phyloP scores from a whole-genome alignment of 768 basidiomycete species.

The Phylloporus sp. region DNA sequence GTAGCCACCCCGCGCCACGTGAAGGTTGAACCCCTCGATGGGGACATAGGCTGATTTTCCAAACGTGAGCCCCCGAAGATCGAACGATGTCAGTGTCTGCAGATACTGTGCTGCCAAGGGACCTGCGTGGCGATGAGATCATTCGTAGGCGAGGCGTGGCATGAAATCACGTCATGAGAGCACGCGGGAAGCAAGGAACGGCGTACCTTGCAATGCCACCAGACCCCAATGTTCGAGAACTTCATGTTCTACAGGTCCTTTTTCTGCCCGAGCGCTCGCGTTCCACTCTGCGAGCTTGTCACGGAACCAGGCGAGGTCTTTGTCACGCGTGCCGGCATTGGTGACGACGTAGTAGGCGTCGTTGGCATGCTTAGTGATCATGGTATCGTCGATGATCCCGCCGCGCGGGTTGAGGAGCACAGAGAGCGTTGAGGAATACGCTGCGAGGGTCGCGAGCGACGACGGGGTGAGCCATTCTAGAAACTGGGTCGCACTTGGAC shows the following conservation, averaged over 20 bases:
- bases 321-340: conserved; percentile 83
- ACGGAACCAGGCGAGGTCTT: conserved; percentile 77
- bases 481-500: conserved; percentile 72
- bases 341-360: conserved; percentile 93
- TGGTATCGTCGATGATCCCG: conserved; percentile 94
- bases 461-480: conserved; percentile 90
- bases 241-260: conserved; percentile 73
- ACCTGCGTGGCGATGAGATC: conserved; percentile 39
- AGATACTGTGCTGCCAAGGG: conserved; percentile 80
- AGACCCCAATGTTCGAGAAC: conserved; percentile 83
- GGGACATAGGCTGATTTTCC: conserved; percentile 80
- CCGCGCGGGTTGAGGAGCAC: conserved; percentile 85
- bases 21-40: conserved; percentile 57
- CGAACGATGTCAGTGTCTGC: conserved; percentile 70
- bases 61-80: conserved; percentile 74
- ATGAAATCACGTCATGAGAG: not conserved
- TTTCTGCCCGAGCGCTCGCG: conserved; percentile 40
- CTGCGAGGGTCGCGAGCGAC: conserved; percentile 59
- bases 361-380: conserved; percentile 80
- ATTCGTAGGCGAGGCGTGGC: not conserved
- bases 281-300: conserved; percentile 79
- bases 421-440: conserved; percentile 80
- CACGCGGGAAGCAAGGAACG: not conserved
- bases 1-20: conserved; percentile 93
- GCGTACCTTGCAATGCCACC: conserved; percentile 81